Evolutionary conservation across 306 rosid species (phyloP), one percentile per base, ranked within the genome.

Genomic region (Glycyrrhiza uralensis): DNA sequence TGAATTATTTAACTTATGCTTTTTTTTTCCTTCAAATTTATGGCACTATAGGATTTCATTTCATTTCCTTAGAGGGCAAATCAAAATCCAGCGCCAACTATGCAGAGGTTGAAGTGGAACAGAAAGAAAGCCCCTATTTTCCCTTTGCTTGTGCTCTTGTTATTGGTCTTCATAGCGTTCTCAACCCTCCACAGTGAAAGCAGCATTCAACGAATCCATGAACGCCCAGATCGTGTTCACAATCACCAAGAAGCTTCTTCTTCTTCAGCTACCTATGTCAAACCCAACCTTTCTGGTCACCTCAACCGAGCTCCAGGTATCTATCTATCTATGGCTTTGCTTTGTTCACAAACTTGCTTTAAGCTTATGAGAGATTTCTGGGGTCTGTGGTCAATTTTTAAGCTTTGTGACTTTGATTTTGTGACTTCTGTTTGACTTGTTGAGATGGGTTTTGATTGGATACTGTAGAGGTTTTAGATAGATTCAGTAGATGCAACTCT

Each of bases 401-500:
- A 57, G 38, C 79, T 59, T 76, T 50, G 39, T 69, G 49, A 18
- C 20, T 68, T 72, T 74, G 64, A 67, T 70, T 18, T 69, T 54
- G 42, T 60, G 77, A 35, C 75, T 65, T 69, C 10, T 65, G 7
- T 19, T 74, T 79, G 60, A 51, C 58, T 69, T 72, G 51, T 39
- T 49, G 59, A 72, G 14, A 45, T 80, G 78, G 78, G 71, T 77
- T 49, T 63, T 22, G 58, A 61, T 54, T 76, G 77, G 62, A 70
- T 78, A 3, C 18, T 80, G 13, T 78, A 89, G 97, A 74, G 77
- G 64, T 85, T 82, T 82, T 94, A 87, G 96, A 91, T 80, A 89
- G 97, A 86, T 86, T 87, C 72, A 86, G 90, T 83, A 86, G 80
- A 81, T 94, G 99, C 82, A 91, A 91, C 82, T 87, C 96, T 51